Conservation (phyloP, 2,329 filamentous ascomycete species). For the Lasiodiplodia theobromae region DNA sequence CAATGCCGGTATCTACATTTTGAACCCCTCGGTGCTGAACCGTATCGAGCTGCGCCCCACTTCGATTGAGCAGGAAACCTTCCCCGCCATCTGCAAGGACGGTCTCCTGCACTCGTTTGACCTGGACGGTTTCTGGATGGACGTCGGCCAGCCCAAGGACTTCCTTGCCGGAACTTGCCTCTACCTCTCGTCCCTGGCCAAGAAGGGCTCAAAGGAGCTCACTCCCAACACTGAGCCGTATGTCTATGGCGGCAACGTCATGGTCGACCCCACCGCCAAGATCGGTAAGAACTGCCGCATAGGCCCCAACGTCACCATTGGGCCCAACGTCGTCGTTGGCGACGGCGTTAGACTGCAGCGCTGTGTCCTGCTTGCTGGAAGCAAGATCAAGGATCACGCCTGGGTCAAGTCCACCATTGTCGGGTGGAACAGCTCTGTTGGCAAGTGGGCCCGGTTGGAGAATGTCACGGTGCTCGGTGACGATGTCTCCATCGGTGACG, state of each 20-base stretch:
- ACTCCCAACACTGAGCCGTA: slow-evolving; percentile 76
- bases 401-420: slow-evolving; percentile 99
- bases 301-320: slow-evolving; percentile 95
- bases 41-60: slow-evolving; percentile 96
- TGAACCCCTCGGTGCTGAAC: slow-evolving; percentile 88
- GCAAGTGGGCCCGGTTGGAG: slow-evolving; percentile 94
- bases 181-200: slow-evolving; percentile 90
- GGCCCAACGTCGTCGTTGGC: slow-evolving; percentile 88
- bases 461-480: slow-evolving; percentile 98
- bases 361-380: slow-evolving; percentile 85
- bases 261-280: slow-evolving; percentile 93
- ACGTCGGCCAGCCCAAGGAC: slow-evolving; percentile 97
- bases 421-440: slow-evolving; percentile 96
- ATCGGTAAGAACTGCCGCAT: slow-evolving; percentile 99
- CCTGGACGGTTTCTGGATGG: slow-evolving; percentile 99
- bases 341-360: slow-evolving; percentile 94
- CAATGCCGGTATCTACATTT: slow-evolving; percentile 97
- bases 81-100: slow-evolving; percentile 90
- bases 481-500: slow-evolving; percentile 96
- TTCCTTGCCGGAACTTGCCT: slow-evolving; percentile 96
- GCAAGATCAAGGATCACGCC: slow-evolving; percentile 97
- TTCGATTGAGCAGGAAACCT: slow-evolving; percentile 98
- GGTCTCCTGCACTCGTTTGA: slow-evolving; percentile 95
- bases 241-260: slow-evolving; percentile 91
- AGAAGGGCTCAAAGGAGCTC: slow-evolving; percentile 87